Evolutionary conservation across 1,139 yeast genomes (phyloP).

Genomic region (Pichia norvegensis): DNA sequence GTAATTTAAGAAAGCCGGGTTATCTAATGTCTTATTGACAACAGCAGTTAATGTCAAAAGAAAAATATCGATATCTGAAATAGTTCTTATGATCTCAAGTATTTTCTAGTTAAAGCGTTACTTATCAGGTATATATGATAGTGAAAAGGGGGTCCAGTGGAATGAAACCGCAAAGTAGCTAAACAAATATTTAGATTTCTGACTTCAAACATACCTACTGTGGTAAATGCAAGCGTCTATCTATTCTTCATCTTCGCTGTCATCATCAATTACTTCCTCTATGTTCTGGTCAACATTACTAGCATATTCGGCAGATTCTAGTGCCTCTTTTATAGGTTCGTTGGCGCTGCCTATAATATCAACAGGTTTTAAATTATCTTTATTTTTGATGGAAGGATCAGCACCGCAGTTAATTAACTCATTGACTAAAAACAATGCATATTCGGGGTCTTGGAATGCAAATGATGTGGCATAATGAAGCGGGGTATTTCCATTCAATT

Average conservation of each 20-base stretch:
- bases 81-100: neutral
- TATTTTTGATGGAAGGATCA: constrained; percentile 57
- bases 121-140: too few species aligned
- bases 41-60: too few species aligned
- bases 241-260: constrained; percentile 18
- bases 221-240: too few species aligned
- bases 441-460: constrained; percentile 72
- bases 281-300: constrained; percentile 16
- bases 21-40: too few species aligned
- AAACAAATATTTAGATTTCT: too few species aligned
- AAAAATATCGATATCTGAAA: neutral
- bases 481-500: constrained; percentile 77
- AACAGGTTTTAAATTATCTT: constrained; percentile 62
- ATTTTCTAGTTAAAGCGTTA: neutral
- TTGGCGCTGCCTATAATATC: constrained; percentile 48
- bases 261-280: constrained; percentile 17
- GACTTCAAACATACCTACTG: too few species aligned
- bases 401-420: constrained; percentile 89
- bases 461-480: constrained; percentile 79
- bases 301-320: constrained; percentile 70
- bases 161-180: too few species aligned
- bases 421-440: constrained; percentile 72
- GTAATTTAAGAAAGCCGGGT: neutral
- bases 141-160: too few species aligned
- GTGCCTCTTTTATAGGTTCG: constrained; percentile 47